phyloP scores from a whole-genome alignment of 1,139 yeast genomes.

The Keqinozyma sinolaborantium region DNA sequence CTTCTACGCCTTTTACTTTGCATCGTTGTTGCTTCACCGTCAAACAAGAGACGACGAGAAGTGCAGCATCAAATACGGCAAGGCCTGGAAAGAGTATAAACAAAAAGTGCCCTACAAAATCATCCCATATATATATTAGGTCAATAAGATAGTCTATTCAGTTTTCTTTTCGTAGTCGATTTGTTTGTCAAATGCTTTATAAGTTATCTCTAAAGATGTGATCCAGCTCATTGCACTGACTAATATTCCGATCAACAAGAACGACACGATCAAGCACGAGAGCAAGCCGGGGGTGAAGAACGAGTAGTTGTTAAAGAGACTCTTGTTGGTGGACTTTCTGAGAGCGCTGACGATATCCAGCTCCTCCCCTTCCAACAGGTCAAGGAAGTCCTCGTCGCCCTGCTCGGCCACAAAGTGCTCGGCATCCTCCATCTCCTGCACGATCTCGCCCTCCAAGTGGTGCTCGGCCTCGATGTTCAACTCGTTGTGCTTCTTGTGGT shows the following conservation, averaged over 20 bases:
- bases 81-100: slow-evolving; percentile 82
- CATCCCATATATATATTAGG: slow-evolving; percentile 77
- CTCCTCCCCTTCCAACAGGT: slow-evolving; percentile 15
- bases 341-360: slow-evolving; percentile 6
- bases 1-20: slow-evolving; percentile 83
- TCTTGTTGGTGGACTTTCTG: slow-evolving; percentile 11
- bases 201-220: slow-evolving; percentile 58
- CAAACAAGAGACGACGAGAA: slow-evolving; percentile 90
- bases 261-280: slow-evolving; percentile 59
- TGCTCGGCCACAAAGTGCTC: slow-evolving; percentile 29
- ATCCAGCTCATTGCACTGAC: slow-evolving; percentile 60
- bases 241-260: slow-evolving; percentile 50
- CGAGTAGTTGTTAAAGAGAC: slow-evolving; percentile 38
- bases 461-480: background rate
- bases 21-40: slow-evolving; percentile 76
- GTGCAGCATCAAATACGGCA: slow-evolving; percentile 81
- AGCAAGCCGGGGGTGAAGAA: slow-evolving; percentile 58
- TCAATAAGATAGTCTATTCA: slow-evolving; percentile 28
- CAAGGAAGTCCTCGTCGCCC: slow-evolving; percentile 18
- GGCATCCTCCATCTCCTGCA: slow-evolving; percentile 30
- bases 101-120: slow-evolving; percentile 81
- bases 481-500: background rate
- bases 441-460: slow-evolving; percentile 25
- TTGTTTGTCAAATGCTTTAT: slow-evolving; percentile 69
- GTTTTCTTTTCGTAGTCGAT: slow-evolving; percentile 61